Conservation (phyloP, 148 eudicot genomes). For the Suaeda aralocaspica region DNA sequence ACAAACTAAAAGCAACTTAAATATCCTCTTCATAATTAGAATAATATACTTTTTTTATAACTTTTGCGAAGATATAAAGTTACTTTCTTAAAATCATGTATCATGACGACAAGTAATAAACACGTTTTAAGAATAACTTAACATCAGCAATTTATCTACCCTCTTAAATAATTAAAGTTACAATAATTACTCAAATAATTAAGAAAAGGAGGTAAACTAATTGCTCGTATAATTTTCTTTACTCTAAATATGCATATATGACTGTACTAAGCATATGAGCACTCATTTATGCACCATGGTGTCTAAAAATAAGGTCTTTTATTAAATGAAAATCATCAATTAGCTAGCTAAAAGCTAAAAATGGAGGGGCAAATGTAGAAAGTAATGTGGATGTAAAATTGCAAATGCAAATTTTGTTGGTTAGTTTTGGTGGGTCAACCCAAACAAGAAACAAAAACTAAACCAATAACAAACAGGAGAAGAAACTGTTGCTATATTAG, state of each 20-base stretch:
- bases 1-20: no score
- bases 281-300: not conserved
- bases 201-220: no score
- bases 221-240: no score
- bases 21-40: no score
- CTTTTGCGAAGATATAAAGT: no score
- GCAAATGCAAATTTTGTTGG: not conserved
- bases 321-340: not conserved
- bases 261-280: not conserved
- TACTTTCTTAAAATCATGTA: no score
- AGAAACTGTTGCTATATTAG: not conserved
- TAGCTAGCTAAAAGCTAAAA: not conserved
- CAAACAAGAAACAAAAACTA: not conserved
- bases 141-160: no score
- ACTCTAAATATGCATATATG: not conserved
- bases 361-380: not conserved
- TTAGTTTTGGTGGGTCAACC: slow-evolving; percentile 11
- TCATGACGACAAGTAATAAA: no score
- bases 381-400: not conserved
- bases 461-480: not conserved
- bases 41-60: no score
- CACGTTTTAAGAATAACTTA: no score
- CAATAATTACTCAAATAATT: no score
- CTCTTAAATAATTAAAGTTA: no score
- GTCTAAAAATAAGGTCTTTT: not conserved